Conservation (phyloP, 2,329 filamentous ascomycete genomes). For the Aspergillus tanneri region DNA sequence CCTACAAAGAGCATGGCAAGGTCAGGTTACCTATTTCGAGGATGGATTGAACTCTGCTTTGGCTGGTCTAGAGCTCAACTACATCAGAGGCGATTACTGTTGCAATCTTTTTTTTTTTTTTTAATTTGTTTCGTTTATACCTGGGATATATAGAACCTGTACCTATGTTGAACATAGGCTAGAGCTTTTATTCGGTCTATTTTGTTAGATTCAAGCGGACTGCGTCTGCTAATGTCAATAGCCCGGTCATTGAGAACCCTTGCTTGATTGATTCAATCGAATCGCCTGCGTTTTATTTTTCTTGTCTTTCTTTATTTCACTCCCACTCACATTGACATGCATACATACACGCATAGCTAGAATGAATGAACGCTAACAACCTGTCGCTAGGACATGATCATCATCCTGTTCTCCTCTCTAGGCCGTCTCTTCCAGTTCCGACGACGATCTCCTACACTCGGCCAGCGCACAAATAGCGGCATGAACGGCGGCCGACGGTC, state of each 20-base stretch:
- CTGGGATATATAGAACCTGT: neutral
- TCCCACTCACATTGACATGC: no score
- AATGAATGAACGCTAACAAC: no score
- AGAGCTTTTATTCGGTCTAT: neutral
- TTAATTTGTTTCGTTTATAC: slow-evolving; percentile 8
- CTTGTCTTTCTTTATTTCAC: neutral
- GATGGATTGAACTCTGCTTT: slow-evolving; percentile 35
- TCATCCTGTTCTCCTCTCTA: slow-evolving; percentile 49
- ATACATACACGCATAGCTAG: no score
- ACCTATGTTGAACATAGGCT: slow-evolving; percentile 12
- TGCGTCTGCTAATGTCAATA: slow-evolving; percentile 10
- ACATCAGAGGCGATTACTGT: slow-evolving; percentile 11
- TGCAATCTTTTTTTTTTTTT: slow-evolving; percentile 8
- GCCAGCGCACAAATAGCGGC: slow-evolving; percentile 35
- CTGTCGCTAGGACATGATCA: slow-evolving; percentile 44
- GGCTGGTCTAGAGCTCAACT: slow-evolving; percentile 24
- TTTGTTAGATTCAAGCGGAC: neutral
- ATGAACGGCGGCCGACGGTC: slow-evolving; percentile 19
- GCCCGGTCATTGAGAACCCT: neutral
- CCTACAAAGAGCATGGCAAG: slow-evolving; percentile 25
- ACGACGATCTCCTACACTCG: slow-evolving; percentile 32
- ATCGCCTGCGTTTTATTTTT: neutral
- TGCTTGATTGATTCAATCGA: neutral
- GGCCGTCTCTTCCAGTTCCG: slow-evolving; percentile 40
- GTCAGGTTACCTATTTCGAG: slow-evolving; percentile 33